Evolutionary conservation across 345 rosid genomes (phyloP).

Genomic region (Pelargonium nanum): DNA sequence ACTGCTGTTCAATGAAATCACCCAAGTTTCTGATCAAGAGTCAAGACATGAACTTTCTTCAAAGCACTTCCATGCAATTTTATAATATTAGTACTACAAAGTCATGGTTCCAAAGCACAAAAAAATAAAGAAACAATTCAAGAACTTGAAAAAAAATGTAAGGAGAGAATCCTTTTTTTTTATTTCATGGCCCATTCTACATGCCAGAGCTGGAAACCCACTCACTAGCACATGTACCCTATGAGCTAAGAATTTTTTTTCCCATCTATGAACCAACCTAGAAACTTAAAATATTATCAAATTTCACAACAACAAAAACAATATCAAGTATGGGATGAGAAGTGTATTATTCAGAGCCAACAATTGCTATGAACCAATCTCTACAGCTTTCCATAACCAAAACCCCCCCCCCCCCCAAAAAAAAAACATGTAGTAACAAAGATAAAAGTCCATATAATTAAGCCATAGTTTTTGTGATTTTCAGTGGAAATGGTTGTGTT

Average conservation of each 20-base stretch:
- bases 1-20: neutral
- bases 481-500: constrained; percentile 50
- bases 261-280: neutral
- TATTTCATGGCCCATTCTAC: constrained; percentile 40
- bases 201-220: constrained; percentile 48
- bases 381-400: no score
- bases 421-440: neutral
- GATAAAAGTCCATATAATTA: no score
- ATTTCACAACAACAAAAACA: neutral
- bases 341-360: constrained; percentile 18
- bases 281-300: no score
- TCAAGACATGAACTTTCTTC: neutral
- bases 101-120: neutral
- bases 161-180: neutral
- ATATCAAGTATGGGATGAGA: constrained; percentile 19
- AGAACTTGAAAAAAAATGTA: no score
- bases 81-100: neutral
- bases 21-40: neutral
- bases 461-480: neutral
- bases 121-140: neutral
- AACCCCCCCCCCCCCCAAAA: no score
- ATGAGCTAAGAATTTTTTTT: neutral
- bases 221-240: neutral
- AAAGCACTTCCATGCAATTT: neutral
- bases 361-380: neutral